Evolutionary conservation across 306 rosid species (phyloP), one percentile per base, ranked within the genome.

Genomic region (Carpinus fangiana): DNA sequence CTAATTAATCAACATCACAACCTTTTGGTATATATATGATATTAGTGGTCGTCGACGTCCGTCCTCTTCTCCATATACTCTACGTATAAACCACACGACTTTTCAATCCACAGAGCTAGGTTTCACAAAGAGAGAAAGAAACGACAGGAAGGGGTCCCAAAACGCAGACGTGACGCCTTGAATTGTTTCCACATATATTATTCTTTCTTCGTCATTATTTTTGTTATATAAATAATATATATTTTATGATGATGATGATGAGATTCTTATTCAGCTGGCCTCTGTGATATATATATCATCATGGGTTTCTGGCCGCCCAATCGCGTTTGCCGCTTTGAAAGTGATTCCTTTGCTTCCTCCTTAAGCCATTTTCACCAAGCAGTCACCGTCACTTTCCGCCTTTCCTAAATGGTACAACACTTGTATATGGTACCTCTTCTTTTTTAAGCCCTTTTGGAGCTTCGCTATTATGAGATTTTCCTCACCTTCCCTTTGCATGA

Each of bases 341-440:
- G 81, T 72, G 89, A 87, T 87, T 87, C 88, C 82, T 66, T 89
- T 90, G 93, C 92, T 93, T 90, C 93, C 87, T 84, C 84, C 93
- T 88, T 87, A 89, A 88, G 96, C 93, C 92, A 93, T 77, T 88
- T 82, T 84, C 77, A 62, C 46, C 59, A n/a, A n/a, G n/a, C n/a
- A 21, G 69, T 84, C 74, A 59, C n/a, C 13, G 20, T 82, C 86
- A 38, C 79, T 78, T 86, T 81, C 67, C 64, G 84, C 74, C 82
- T 86, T 72, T 34, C 92, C 86, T 78, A 81, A 82, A 88, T 83
- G 53, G 85, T 65, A 78, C 55, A 50, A 82, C 46, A 31, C 66
- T 68, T 57, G 74, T 75, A 59, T 71, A 46, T 65, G 45, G 64
- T 36, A 52, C 59, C 67, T 60, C 64, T 14, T 75, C 62, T 70